phyloP scores from a whole-genome alignment of 768 basidiomycete species.

The Russula lepida region DNA sequence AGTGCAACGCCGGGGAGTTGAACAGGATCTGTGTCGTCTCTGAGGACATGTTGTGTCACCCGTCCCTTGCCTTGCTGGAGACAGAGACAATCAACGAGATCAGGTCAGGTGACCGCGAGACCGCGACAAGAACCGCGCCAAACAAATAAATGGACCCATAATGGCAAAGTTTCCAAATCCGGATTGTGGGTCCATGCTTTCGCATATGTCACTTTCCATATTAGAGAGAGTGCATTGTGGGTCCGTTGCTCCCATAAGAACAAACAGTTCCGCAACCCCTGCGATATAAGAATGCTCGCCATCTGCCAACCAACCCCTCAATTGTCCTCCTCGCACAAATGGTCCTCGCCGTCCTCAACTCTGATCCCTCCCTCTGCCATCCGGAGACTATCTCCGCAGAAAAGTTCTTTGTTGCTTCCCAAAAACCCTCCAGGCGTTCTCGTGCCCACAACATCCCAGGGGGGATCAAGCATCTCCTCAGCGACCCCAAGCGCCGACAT shows the following conservation, averaged over 20 bases:
- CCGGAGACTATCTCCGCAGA: background rate
- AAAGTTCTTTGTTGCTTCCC: background rate
- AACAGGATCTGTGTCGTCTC: constrained; percentile 73
- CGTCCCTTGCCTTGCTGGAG: background rate
- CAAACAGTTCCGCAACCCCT: background rate
- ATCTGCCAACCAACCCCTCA: background rate
- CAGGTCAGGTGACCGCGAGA: constrained; percentile 14
- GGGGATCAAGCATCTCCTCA: constrained; percentile 12
- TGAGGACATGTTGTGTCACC: constrained; percentile 38
- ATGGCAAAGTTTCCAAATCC: constrained; percentile 1
- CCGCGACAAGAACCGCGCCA: background rate
- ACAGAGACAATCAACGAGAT: background rate
- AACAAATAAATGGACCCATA: background rate
- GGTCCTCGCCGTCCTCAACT: constrained; percentile 14
- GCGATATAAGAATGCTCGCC: constrained; percentile 8
- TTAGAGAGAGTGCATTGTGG: background rate
- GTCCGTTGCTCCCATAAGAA: constrained; percentile 3
- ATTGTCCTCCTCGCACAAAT: background rate
- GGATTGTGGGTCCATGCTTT: constrained; percentile 10
- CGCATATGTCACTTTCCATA: background rate
- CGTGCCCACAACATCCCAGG: constrained; percentile 16
- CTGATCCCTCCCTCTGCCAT: background rate
- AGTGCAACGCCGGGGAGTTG: constrained; percentile 77
- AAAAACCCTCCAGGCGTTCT: background rate
- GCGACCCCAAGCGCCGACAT: constrained; percentile 11